Evolutionary conservation across 495 filamentous ascomycete species (phyloP), one percentile per base, ranked within the genome.

Genomic region (Glarea lozoyensis): DNA sequence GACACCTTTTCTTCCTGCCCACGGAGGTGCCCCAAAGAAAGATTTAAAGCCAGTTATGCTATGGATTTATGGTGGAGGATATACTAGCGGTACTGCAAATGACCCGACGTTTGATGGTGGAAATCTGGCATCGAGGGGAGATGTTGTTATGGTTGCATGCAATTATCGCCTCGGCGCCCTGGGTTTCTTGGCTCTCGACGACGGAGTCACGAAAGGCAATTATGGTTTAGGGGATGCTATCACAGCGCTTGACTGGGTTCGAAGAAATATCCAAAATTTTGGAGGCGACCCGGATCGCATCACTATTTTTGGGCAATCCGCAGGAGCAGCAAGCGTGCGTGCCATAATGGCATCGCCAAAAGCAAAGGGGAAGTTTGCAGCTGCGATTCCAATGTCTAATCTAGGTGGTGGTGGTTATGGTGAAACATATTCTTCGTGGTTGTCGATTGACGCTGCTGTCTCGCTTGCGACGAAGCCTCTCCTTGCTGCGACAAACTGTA

Each of bases 251-350:
- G 52, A 61, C 10, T 71, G 65, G 67, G 58, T 80, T 35, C 60
- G 67, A 39, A 62, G 63, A 34, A 68, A 76, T 49, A 75, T 76
- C 47, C 51, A 49, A 7, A 55, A 50, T n/a, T 65, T 65, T 48
- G 58, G 60, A 15, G 61, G 54, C 9, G 51, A 63, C 33, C 54
- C 69, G n/a, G 47, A 64, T 34, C 49, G 56, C 1, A 56, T 73
- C 15, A 65, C 62, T 4, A 52, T 67, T 19, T 52, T 73, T 37
- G 75, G 75, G 6, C 69, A 76, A 53, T 69, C 64, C 12, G 75
- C 75, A 15, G 75, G 75, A 79, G 50, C 68, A 79, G 70, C 54
- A 15, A 68, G 64, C 20, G 71, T 76, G 0, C 59, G 72, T 16
- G 73, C 72, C 10, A 49, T 78, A 40, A 62, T 76, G 36, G 73